Conservation (phyloP, 1,284 basidiomycete genomes). For the Pseudozyma sp. region DNA sequence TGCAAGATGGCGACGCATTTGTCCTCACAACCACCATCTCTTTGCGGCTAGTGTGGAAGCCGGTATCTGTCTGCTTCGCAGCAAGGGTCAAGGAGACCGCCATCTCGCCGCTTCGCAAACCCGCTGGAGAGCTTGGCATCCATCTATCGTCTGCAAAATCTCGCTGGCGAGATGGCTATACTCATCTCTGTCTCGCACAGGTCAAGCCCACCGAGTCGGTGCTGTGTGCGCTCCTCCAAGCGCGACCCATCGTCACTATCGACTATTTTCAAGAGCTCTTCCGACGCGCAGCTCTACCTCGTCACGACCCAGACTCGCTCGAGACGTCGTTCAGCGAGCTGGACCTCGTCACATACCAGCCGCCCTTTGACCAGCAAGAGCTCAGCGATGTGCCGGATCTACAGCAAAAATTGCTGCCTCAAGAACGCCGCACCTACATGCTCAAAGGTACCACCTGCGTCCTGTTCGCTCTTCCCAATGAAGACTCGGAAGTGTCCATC, state of each 20-base stretch:
- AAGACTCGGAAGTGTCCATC: conserved; percentile 39
- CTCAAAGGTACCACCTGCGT: conserved; percentile 52
- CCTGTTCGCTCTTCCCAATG: conserved; percentile 33
- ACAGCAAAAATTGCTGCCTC: conserved; percentile 17
- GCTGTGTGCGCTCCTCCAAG: conserved; percentile 37
- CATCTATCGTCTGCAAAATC: conserved; percentile 45
- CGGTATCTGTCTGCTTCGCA: conserved; percentile 43
- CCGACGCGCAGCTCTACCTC: conserved; percentile 31
- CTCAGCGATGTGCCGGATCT: conserved; percentile 35
- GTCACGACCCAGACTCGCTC: conserved; percentile 39
- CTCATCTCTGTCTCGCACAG: conserved; percentile 44
- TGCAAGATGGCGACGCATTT: conserved; percentile 37
- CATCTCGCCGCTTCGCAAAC: conserved; percentile 24
- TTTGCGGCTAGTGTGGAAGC: conserved; percentile 42
- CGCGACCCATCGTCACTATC: conserved; percentile 36
- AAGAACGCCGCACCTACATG: conserved; percentile 40
- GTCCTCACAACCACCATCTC: conserved; percentile 49
- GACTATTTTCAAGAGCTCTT: conserved; percentile 50
- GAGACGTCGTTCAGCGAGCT: conserved; percentile 42
- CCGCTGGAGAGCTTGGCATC: conserved; percentile 29
- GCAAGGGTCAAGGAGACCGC: conserved; percentile 32
- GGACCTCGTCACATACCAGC: conserved; percentile 28
- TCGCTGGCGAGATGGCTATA: conserved; percentile 40
- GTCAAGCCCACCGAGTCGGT: conserved; percentile 49
- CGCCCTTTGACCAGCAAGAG: conserved; percentile 34